These are phyloP conservation scores for Fusarium heterosporum DNA, from an alignment of 2,329 filamentous ascomycete species.

Conservation along the genomic window DNA sequence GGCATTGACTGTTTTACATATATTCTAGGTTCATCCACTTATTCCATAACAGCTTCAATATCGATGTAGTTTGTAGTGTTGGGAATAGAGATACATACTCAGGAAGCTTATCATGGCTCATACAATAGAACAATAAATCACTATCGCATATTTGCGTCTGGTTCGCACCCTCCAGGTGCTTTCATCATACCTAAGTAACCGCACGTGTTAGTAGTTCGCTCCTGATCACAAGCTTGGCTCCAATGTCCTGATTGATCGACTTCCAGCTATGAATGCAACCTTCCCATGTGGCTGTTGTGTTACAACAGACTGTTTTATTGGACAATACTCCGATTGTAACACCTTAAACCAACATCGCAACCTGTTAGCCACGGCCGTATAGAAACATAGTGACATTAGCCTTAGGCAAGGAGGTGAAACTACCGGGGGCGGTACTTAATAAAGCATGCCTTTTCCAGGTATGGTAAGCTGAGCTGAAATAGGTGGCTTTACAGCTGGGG, in stretches of 20 bases:
- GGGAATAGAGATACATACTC: background rate
- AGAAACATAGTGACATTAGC: constrained; percentile 10
- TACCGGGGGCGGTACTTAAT: constrained; percentile 3
- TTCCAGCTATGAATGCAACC: constrained; percentile 28
- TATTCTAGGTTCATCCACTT: background rate
- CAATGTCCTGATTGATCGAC: constrained; percentile 31
- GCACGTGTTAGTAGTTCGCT: background rate
- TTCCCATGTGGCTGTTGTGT: constrained; percentile 27
- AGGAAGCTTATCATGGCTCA: background rate
- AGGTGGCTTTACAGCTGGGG: constrained; percentile 11
- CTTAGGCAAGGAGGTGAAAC: constrained; percentile 21
- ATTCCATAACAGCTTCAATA: background rate
- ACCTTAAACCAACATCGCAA: constrained; percentile 32
- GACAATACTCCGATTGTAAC: constrained; percentile 29
- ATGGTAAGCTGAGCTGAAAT: constrained; percentile 24
- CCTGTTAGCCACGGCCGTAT: constrained; percentile 8
- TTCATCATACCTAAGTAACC: background rate
- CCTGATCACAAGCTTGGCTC: constrained; percentile 22
- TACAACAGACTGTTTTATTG: constrained; percentile 34
- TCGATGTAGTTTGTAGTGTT: background rate
- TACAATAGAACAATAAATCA: background rate
- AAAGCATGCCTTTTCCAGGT: constrained; percentile 1
- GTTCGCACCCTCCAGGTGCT: background rate
- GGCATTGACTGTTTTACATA: background rate
- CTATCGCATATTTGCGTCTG: background rate